Percentiles rank a stretch among this genome's conserved stretches.
Evolutionary conservation across 768 basidiomycete species (phyloP).

Genomic region (Roridomyces roridus): DNA sequence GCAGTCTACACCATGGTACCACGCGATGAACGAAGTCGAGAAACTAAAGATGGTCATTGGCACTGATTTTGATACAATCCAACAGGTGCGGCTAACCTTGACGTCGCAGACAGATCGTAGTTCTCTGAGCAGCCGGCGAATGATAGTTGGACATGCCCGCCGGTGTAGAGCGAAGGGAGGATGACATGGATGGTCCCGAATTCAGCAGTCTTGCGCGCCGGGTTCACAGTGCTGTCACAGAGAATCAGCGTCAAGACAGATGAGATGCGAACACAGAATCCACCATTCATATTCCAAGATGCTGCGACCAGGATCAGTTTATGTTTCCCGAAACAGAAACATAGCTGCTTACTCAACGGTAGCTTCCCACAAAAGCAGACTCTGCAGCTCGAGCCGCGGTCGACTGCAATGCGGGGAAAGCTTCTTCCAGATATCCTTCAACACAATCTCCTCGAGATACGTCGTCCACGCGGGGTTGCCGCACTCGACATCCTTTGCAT

Average conservation of each 20-base stretch:
- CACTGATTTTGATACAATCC: not conserved
- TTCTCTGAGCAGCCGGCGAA: slow-evolving; percentile 20
- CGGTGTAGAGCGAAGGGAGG: slow-evolving; percentile 22
- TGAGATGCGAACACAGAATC: not conserved
- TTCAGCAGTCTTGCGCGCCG: slow-evolving; percentile 6
- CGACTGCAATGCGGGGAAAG: slow-evolving; percentile 17
- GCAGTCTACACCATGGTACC: slow-evolving; percentile 26
- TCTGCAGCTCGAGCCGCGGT: slow-evolving; percentile 14
- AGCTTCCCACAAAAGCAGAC: slow-evolving; percentile 22
- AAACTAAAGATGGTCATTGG: slow-evolving; percentile 2
- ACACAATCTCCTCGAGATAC: slow-evolving; percentile 22
- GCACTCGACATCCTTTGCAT: slow-evolving; percentile 14
- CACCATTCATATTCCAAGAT: slow-evolving; percentile 22
- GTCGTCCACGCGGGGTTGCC: slow-evolving; percentile 23
- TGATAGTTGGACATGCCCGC: slow-evolving; percentile 23
- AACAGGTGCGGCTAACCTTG: slow-evolving; percentile 8
- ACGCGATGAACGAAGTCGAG: slow-evolving; percentile 23
- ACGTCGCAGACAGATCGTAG: slow-evolving; percentile 23
- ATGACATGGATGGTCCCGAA: slow-evolving; percentile 25
- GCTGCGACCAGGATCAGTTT: too few relatives aligned
- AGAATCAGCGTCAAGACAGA: not conserved
- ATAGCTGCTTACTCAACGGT: slow-evolving; percentile 15
- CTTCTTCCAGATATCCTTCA: slow-evolving; percentile 24
- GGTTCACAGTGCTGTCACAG: slow-evolving; percentile 5
- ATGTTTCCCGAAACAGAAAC: not conserved